Evolutionary conservation across 257 asterid genomes (phyloP).

Genomic region (Lycium barbarum): DNA sequence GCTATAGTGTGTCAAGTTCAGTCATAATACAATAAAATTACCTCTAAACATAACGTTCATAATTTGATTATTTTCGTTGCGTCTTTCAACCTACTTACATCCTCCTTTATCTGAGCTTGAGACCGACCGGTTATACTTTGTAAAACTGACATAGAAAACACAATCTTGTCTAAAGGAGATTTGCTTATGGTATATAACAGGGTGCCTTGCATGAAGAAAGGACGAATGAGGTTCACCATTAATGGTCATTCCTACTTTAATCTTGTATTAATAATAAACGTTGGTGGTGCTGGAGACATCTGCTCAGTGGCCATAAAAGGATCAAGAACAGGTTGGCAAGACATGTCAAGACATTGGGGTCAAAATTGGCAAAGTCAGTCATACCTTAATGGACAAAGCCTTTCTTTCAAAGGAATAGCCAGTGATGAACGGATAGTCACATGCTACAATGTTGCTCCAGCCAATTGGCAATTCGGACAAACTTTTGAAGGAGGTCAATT

Average conservation of each 20-base stretch:
- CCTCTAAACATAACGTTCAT: background rate
- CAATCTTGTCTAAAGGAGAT: background rate
- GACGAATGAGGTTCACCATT: conserved; percentile 60
- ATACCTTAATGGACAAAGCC: conserved; percentile 48
- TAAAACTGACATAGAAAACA: background rate
- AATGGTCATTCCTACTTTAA: conserved; percentile 64
- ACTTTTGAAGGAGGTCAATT: conserved; percentile 53
- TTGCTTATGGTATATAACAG: conserved; percentile 31
- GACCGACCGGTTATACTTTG: background rate
- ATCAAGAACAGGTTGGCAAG: conserved; percentile 51
- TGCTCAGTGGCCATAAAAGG: conserved; percentile 55
- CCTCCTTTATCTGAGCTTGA: background rate
- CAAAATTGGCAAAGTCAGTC: conserved; percentile 67
- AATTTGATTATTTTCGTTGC: background rate
- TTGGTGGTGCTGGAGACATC: conserved; percentile 66
- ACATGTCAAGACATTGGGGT: conserved; percentile 67
- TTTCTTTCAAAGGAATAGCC: conserved; percentile 55
- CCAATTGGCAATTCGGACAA: conserved; percentile 63
- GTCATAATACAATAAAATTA: background rate
- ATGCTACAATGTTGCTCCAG: conserved; percentile 45
- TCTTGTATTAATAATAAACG: conserved; percentile 59
- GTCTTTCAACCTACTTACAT: background rate
- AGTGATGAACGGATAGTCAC: conserved; percentile 56
- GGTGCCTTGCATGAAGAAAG: conserved; percentile 55
- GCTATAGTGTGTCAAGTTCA: background rate